Percentiles rank a stretch among this genome's conserved stretches.
phyloP scores from a whole-genome alignment of 139 green algal species.

The Nannochloris sp. region DNA sequence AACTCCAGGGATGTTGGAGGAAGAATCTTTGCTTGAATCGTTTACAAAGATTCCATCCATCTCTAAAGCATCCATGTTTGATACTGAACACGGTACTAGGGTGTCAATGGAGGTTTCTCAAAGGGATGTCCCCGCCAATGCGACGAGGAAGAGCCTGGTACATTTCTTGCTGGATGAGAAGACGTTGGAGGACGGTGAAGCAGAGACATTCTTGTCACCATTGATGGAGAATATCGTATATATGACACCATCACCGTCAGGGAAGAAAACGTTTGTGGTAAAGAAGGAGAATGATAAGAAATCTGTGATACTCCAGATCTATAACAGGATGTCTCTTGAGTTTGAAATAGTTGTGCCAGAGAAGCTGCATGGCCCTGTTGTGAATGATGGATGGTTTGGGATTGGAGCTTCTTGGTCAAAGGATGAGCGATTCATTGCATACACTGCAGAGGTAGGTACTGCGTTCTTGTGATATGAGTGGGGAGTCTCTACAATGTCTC shows the following conservation, averaged over 20 bases:
- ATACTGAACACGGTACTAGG: background rate
- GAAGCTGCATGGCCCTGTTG: conserved; percentile 61
- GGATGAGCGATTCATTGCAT: conserved; percentile 60
- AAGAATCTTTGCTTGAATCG: conserved; percentile 21
- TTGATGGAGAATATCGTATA: conserved; percentile 40
- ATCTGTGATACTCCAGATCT: conserved; percentile 48
- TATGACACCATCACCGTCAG: conserved; percentile 50
- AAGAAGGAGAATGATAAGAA: conserved; percentile 8
- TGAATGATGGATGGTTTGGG: conserved; percentile 72
- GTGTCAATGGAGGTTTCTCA: conserved; percentile 44
- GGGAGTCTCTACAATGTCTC: background rate
- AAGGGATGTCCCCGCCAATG: conserved; percentile 68
- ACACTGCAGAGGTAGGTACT: conserved; percentile 59
- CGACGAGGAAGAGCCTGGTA: conserved; percentile 44
- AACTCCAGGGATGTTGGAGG: conserved; percentile 37
- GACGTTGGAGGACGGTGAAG: conserved; percentile 2
- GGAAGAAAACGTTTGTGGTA: conserved; percentile 21
- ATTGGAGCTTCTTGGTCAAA: conserved; percentile 60
- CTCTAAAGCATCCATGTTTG: conserved; percentile 28
- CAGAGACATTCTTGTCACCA: conserved; percentile 20
- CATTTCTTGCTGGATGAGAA: conserved; percentile 25
- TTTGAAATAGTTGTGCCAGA: conserved; percentile 53
- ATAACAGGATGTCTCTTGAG: conserved; percentile 42
- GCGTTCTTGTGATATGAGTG: background rate
- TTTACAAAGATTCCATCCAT: conserved; percentile 35